Evolutionary conservation across 352 stramenopile genomes (phyloP), one percentile per base, ranked within the genome.

Genomic region (Saprolegnia diclina): DNA sequence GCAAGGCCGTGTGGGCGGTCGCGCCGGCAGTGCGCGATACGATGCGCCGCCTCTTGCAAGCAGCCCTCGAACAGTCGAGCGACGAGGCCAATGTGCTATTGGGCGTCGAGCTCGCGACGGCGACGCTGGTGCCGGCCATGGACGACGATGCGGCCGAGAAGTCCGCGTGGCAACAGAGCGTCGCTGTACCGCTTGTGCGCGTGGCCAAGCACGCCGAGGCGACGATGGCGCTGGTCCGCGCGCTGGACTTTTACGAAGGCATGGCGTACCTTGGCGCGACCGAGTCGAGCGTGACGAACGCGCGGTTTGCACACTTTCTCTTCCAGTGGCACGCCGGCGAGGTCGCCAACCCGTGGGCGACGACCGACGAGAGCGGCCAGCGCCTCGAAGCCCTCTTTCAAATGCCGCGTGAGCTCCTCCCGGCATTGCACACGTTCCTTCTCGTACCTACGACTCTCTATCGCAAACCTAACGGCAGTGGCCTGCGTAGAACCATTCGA

Each of bases 271-370:
- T 95, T 14, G 72, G 79, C 13, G 87, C 81, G 29, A 74, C 77
- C 11, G 82, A 92, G 74, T 92, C 91, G 70, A 89, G 80, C 72
- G 77, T 80, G 18, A 79, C 76, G 19, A 74, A 82, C 55, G 70
- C 86, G 19, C 76, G 75, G 0, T 92, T 90, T 24, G 65, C 82
- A 40, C 57, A 82, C 22, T 93, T 93, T 44, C 61, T 92, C 5
- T 90, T 83, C 59, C 74, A 77, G 32, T 95, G 87, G 87, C 91
- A 90, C 64, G 85, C 82, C 24, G 85, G 85, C 26, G 81, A 92
- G 45, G 75, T 88, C 61, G 68, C 67, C 21, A 85, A 92, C 57
- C 87, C 87, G 38, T 95, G 87, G 87, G n/a, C n/a, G 22, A 24
- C 52, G 16, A 48, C 75, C 48, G 68, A 68, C 21, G 63, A 73